Evolutionary conservation across 2,329 filamentous ascomycete species (phyloP), one percentile per base, ranked within the genome.

Genomic region (Exophiala xenobiotica): DNA sequence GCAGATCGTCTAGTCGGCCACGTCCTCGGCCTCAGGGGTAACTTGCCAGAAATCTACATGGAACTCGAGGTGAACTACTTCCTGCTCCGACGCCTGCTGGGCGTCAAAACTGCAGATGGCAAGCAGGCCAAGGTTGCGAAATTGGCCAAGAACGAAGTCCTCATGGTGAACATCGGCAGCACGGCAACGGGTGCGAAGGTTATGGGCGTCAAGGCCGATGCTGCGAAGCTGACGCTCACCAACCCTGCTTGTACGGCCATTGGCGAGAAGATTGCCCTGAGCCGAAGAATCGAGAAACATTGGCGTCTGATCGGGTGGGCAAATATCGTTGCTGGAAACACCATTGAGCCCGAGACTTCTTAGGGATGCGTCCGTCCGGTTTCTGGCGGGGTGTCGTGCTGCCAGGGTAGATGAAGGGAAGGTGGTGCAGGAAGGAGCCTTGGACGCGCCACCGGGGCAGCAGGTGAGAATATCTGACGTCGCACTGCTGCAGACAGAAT

Each of bases 41-140:
- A 87, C 64, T 84, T 99, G 19, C 93, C 93, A 43, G 90, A 93
- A 68, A 97, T 99, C 71, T 99, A 97, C 79, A 93, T 87, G 63
- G 93, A 99, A 74, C 87, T 99, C 56, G 93, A 99, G 76, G 91
- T 96, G 74, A 97, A 97, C 82, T 99, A 97, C 80, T 99, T 97
- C 81, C 81, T 99, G 56, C 86, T 99, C 58, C 88, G 92, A 65
- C 83, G 93, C 65, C 80, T 99, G 57, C 83, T 99, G 51, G 93
- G 93, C 83, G 93, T 99, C 66, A 91, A 95, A 77, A 96, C 93
- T 40, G 90, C 92, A 58, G 93, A 99, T 64, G 93, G 93, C 70
- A 99, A 99, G 80, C 93, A 97, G 76, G 92, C 92, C 67, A 99
- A 99, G 86, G 93, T 99, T 62, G 90, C 91, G 65, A 99, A 99